These are phyloP conservation scores for Nakazawaea laoshanensis DNA, from an alignment of 805 yeast species.

Conservation along the genomic window DNA sequence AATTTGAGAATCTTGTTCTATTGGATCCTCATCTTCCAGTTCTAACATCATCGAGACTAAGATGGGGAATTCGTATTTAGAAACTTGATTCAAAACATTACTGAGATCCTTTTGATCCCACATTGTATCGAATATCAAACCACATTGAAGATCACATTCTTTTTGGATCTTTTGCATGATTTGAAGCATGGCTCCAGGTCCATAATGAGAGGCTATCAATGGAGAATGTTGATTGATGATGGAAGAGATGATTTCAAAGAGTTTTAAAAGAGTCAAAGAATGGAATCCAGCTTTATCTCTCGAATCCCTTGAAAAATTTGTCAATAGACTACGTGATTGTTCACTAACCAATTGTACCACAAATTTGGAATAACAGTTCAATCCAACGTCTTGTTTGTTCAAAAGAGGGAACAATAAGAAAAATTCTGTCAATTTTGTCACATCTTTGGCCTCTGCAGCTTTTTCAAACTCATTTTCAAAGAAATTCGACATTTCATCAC, in stretches of 20 bases:
- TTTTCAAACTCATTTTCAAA: slow-evolving; percentile 58
- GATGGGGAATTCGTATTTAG: slow-evolving; percentile 43
- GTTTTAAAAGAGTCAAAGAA: slow-evolving; percentile 51
- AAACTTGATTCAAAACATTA: slow-evolving; percentile 44
- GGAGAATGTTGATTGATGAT: slow-evolving; percentile 83
- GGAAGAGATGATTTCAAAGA: slow-evolving; percentile 78
- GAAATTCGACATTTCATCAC: slow-evolving; percentile 42
- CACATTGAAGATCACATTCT: slow-evolving; percentile 91
- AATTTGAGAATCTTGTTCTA: slow-evolving; percentile 25
- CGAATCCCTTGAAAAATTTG: slow-evolving; percentile 26
- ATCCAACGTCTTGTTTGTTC: slow-evolving; percentile 61
- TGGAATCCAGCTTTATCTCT: slow-evolving; percentile 40
- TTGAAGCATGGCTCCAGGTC: slow-evolving; percentile 48
- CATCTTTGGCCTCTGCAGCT: slow-evolving; percentile 62
- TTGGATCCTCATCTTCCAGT: slow-evolving; percentile 22
- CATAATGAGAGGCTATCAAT: slow-evolving; percentile 69
- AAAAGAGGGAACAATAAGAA: slow-evolving; percentile 86
- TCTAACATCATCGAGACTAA: slow-evolving; percentile 24
- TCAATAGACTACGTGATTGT: slow-evolving; percentile 63
- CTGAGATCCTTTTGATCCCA: slow-evolving; percentile 63
- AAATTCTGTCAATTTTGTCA: slow-evolving; percentile 63
- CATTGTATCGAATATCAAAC: slow-evolving; percentile 79
- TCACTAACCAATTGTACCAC: slow-evolving; percentile 79
- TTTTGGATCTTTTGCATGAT: slow-evolving; percentile 70
- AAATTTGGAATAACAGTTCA: slow-evolving; percentile 76